Base-by-base conservation (phyloP, 2,329 filamentous ascomycete genomes). In the Dactylellina cionopaga region DNA sequence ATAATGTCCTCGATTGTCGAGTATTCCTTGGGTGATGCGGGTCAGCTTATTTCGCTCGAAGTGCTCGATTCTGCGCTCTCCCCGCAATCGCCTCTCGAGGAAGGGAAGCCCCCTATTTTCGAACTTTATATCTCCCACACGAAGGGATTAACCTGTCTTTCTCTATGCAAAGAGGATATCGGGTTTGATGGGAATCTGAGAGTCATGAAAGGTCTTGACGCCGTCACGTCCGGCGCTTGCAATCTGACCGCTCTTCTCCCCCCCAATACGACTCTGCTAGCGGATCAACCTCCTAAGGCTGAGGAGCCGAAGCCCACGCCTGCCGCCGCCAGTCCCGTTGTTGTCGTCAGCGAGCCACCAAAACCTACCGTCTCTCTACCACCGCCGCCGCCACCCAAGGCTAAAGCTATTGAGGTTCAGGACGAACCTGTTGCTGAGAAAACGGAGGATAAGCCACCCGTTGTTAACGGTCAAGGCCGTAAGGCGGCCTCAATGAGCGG, bases 71-170 rank as follows among this genome's bases (percentile, higher is more conserved):
- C 76, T 88, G 31, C 54, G 3, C 41, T 90, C 31, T 86, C 89
- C 62, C 86, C 87, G 74, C 83, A 84, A 72, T 77, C 80, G 59
- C 79, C 76, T 7, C 35, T 46, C 15, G 51, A 74, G 15, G 74
- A 75, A 44, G 80, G 78, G 11, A 66, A 65, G 22, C 82, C 85
- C 5, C 87, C 87, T 13, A 82, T 97, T 11, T 98, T 99, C 78
- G 95, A 99, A 82, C 85, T 99, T 7, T 99, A 99, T 79, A 90
- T 92, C 29, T 96, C 97, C 90, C 94, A 99, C 80, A 97, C 95
- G 9, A 96, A 92, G 82, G 95, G 95, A 73, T 92, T 98, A n/a
- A 93, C 93, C 15, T 94, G 91, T 77, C 80, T 98, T 58, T 89
- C 88, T 75, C 88, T 99, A 79, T 94, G 90, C 80, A 92, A 94